phyloP scores from a whole-genome alignment of 2,329 filamentous ascomycete genomes.

The Nemania sp. region DNA sequence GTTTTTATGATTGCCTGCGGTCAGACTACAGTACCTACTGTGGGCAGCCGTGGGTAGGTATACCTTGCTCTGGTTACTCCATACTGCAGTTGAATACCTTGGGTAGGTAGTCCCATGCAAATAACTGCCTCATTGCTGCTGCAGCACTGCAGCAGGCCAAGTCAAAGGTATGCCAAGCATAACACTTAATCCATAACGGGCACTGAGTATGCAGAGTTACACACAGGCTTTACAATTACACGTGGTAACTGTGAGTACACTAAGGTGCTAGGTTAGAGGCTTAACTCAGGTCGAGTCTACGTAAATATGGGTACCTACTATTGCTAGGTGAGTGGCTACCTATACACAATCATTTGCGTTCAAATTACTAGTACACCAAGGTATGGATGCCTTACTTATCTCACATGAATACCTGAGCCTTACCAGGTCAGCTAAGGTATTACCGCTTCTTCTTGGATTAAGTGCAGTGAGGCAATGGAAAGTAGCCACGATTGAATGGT shows the following conservation, averaged over 20 bases:
- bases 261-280: not conserved
- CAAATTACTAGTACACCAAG: not conserved
- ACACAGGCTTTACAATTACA: conserved; percentile 7
- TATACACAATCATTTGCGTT: no score
- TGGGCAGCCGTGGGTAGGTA: no score
- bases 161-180: conserved; percentile 2
- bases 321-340: not conserved
- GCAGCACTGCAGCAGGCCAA: not conserved
- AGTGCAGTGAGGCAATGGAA: conserved; percentile 22
- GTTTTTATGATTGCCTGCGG: not conserved
- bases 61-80: no score
- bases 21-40: no score
- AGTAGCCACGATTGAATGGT: conserved; percentile 31
- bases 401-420: not conserved
- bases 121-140: no score
- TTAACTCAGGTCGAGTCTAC: not conserved
- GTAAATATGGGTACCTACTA: not conserved
- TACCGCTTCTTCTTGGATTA: not conserved
- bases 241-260: conserved; percentile 8
- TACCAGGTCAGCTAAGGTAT: not conserved
- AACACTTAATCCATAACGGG: not conserved
- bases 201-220: not conserved
- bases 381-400: conserved; percentile 1
- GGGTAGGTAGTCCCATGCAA: not conserved
- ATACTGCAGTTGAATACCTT: no score